Evolutionary conservation across 257 asterid species (phyloP).

Genomic region (Craterostigma plantagineum): DNA sequence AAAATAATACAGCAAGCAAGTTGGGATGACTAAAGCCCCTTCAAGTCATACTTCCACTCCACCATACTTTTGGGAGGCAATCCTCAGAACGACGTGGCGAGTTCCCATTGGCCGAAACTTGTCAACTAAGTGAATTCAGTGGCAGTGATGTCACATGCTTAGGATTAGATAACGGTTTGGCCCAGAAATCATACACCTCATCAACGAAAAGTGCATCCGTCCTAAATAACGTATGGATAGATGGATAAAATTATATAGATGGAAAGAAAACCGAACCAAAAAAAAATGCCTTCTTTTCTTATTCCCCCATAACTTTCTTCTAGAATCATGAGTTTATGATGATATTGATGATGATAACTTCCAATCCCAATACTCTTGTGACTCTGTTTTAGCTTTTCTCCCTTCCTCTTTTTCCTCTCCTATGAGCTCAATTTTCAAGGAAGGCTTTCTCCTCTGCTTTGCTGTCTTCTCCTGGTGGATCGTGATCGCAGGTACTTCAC

Average conservation of each 20-base stretch:
- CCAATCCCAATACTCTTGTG: too few relatives aligned
- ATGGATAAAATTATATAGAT: too few relatives aligned
- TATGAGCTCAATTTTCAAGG: too few relatives aligned
- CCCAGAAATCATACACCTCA: slow-evolving; percentile 26
- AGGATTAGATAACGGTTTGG: slow-evolving; percentile 22
- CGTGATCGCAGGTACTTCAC: too few relatives aligned
- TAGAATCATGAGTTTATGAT: background rate
- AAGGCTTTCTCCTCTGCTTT: too few relatives aligned
- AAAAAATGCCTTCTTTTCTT: slow-evolving; percentile 9
- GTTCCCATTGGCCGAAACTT: slow-evolving; percentile 9
- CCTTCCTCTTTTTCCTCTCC: too few relatives aligned
- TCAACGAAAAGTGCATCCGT: slow-evolving; percentile 28
- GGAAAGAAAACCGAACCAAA: slow-evolving; percentile 15
- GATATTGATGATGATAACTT: too few relatives aligned
- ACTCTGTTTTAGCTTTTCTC: too few relatives aligned
- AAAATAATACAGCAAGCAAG: too few relatives aligned
- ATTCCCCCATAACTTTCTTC: slow-evolving; percentile 2
- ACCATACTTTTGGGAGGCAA: slow-evolving; percentile 18
- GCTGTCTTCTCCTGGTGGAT: too few relatives aligned
- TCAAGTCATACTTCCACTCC: too few relatives aligned
- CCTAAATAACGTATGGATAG: slow-evolving; percentile 4
- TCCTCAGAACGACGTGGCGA: slow-evolving; percentile 21
- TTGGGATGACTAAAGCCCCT: too few relatives aligned
- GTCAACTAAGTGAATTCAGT: slow-evolving; percentile 24
- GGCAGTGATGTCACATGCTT: slow-evolving; percentile 17